These are phyloP conservation scores for Aspergillus haitiensis DNA, from an alignment of 495 filamentous ascomycete species.

Conservation along the genomic window DNA sequence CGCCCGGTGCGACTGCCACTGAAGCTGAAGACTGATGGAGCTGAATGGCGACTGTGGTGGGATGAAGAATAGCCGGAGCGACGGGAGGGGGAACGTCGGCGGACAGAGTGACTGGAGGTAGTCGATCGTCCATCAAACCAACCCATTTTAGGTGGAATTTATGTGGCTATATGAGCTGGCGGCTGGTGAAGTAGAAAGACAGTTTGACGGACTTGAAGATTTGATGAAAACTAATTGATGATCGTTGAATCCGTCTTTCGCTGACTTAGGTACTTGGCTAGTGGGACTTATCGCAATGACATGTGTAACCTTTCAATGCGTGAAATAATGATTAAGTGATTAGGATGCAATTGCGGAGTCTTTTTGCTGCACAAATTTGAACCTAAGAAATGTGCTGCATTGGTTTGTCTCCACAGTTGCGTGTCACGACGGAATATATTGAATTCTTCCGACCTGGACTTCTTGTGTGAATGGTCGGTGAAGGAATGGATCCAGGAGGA, in stretches of 20 bases:
- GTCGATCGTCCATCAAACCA: conserved; percentile 50
- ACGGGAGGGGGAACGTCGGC: conserved; percentile 40
- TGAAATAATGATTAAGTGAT: conserved; percentile 19
- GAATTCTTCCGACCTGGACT: conserved; percentile 1
- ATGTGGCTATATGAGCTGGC: conserved; percentile 3
- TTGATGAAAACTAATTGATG: conserved; percentile 1
- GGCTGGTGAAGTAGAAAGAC: conserved; percentile 1
- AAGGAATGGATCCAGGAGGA: too few species aligned
- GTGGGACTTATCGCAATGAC: background rate
- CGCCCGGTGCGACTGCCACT: conserved; percentile 34
- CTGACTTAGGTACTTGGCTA: background rate
- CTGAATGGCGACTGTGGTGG: conserved; percentile 42
- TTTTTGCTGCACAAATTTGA: conserved; percentile 33
- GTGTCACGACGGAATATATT: conserved; percentile 10
- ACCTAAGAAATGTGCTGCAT: conserved; percentile 36
- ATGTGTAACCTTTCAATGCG: conserved; percentile 17
- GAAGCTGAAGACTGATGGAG: conserved; percentile 55
- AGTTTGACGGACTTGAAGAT: background rate
- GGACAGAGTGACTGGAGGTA: conserved; percentile 30
- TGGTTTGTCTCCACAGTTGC: conserved; percentile 29
- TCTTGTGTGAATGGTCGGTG: too few species aligned
- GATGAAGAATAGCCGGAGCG: conserved; percentile 44
- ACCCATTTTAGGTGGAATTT: conserved; percentile 38
- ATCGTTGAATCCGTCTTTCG: background rate
- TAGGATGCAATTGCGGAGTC: conserved; percentile 27